Evolutionary conservation across 2,329 filamentous ascomycete species (phyloP).

Genomic region (Lithohypha guttulata): DNA sequence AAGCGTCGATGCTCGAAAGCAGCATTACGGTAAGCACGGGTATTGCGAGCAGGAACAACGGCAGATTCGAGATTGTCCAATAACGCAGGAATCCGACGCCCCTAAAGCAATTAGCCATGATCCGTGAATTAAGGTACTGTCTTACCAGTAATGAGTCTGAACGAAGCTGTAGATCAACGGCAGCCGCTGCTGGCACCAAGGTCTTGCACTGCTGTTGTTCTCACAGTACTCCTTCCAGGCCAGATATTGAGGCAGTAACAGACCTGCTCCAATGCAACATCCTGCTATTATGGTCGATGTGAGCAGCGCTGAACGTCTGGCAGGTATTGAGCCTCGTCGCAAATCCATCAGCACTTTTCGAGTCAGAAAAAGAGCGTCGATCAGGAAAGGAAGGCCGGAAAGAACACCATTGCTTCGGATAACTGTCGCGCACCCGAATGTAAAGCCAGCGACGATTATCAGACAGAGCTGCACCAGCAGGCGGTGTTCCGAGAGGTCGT

Average conservation of each 20-base stretch:
- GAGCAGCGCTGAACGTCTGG: slow-evolving; percentile 42
- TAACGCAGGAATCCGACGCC: slow-evolving; percentile 78
- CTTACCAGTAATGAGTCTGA: slow-evolving; percentile 80
- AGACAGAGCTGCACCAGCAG: slow-evolving; percentile 30
- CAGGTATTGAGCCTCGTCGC: slow-evolving; percentile 29
- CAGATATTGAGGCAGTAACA: slow-evolving; percentile 59
- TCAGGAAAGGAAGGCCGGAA: slow-evolving; percentile 31
- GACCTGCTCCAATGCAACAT: slow-evolving; percentile 54
- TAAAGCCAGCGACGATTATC: slow-evolving; percentile 49
- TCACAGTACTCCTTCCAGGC: slow-evolving; percentile 65
- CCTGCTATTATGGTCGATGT: slow-evolving; percentile 55
- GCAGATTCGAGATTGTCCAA: slow-evolving; percentile 78
- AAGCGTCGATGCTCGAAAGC: slow-evolving; percentile 45
- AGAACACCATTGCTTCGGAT: slow-evolving; percentile 81
- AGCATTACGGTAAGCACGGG: slow-evolving; percentile 64
- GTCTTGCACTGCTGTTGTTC: slow-evolving; percentile 31
- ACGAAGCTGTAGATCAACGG: slow-evolving; percentile 91
- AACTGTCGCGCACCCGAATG: slow-evolving; percentile 61
- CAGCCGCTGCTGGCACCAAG: slow-evolving; percentile 63
- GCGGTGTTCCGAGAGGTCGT: slow-evolving; percentile 28
- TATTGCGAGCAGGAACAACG: slow-evolving; percentile 71
- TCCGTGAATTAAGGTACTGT: slow-evolving; percentile 9
- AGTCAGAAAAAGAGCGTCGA: neutral
- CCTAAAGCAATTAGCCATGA: slow-evolving; percentile 42
- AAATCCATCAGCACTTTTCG: slow-evolving; percentile 42